A percentile compares a stretch with the other conserved stretches of the same genome.
These are phyloP conservation scores for Aspergillus ustus DNA, from an alignment of 2,329 filamentous ascomycete genomes.

Conservation along the genomic window DNA sequence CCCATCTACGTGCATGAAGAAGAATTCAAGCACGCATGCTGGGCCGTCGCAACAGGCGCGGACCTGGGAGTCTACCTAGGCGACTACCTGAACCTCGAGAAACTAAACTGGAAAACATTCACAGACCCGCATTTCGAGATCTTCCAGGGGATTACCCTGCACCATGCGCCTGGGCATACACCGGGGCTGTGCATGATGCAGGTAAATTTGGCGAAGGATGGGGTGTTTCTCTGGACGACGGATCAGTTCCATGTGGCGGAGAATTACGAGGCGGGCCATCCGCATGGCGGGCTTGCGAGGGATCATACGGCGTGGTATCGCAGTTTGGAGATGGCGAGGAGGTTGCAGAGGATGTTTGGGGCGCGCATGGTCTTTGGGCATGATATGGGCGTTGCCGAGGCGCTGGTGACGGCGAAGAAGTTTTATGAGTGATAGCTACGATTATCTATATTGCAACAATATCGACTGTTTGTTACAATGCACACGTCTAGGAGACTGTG, in stretches of 20 bases:
- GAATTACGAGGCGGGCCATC: neutral
- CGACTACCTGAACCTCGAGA: conserved; percentile 41
- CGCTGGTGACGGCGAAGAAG: neutral
- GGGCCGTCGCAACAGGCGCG: conserved; percentile 48
- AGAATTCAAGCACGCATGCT: conserved; percentile 53
- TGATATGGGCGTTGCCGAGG: neutral
- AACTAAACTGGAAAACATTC: conserved; percentile 51
- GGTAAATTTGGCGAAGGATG: neutral
- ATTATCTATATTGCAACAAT: no score
- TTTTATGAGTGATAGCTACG: neutral
- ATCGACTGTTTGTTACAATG: no score
- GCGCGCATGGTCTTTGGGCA: neutral
- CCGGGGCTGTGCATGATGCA: neutral
- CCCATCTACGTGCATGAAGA: conserved; percentile 55
- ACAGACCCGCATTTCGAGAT: conserved; percentile 45
- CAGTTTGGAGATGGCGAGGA: neutral
- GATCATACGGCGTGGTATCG: neutral
- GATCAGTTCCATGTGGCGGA: neutral
- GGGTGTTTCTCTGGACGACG: conserved; percentile 1
- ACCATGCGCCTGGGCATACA: conserved; percentile 24
- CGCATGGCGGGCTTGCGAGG: neutral
- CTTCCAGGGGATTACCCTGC: conserved; percentile 44
- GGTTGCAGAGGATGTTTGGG: neutral
- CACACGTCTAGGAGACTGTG: no score
- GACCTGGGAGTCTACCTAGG: conserved; percentile 47